Conservation (phyloP, 1,284 basidiomycete genomes). For the Cryptococcus maquisensis region DNA sequence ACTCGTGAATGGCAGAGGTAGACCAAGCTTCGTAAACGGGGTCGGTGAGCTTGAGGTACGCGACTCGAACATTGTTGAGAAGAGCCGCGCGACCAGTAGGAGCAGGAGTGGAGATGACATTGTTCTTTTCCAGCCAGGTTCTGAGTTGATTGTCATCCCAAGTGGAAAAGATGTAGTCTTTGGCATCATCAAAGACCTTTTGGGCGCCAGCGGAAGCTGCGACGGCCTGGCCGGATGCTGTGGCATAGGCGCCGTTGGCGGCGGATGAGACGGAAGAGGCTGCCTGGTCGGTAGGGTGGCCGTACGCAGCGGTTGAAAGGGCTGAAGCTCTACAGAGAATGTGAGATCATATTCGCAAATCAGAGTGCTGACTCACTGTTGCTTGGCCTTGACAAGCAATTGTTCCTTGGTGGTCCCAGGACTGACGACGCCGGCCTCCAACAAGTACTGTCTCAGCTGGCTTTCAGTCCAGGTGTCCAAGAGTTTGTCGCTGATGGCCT, state of each 20-base stretch:
- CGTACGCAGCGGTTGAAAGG: conserved; percentile 57
- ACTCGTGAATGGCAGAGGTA: conserved; percentile 75
- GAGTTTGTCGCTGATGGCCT: conserved; percentile 50
- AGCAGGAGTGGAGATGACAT: conserved; percentile 63
- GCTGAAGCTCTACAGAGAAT: conserved; percentile 50
- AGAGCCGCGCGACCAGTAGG: conserved; percentile 65
- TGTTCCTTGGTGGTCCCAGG: conserved; percentile 74
- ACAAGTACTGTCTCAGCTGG: conserved; percentile 71
- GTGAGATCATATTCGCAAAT: neutral
- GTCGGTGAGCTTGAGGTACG: conserved; percentile 59
- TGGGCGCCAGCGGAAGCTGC: conserved; percentile 54
- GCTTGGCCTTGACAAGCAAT: conserved; percentile 70
- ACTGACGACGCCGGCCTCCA: conserved; percentile 77
- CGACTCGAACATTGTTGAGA: conserved; percentile 61
- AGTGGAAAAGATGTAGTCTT: conserved; percentile 79
- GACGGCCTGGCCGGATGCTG: conserved; percentile 36
- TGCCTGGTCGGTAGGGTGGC: conserved; percentile 48
- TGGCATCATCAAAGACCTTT: conserved; percentile 61
- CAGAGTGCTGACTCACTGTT: conserved; percentile 49
- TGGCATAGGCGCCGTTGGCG: conserved; percentile 54
- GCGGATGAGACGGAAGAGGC: conserved; percentile 36
- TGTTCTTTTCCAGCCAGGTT: conserved; percentile 68
- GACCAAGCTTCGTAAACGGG: conserved; percentile 81
- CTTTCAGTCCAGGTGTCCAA: conserved; percentile 71
- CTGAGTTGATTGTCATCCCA: conserved; percentile 70